Evolutionary conservation across 306 rosid species (phyloP).

Genomic region (Sindora glabra): DNA sequence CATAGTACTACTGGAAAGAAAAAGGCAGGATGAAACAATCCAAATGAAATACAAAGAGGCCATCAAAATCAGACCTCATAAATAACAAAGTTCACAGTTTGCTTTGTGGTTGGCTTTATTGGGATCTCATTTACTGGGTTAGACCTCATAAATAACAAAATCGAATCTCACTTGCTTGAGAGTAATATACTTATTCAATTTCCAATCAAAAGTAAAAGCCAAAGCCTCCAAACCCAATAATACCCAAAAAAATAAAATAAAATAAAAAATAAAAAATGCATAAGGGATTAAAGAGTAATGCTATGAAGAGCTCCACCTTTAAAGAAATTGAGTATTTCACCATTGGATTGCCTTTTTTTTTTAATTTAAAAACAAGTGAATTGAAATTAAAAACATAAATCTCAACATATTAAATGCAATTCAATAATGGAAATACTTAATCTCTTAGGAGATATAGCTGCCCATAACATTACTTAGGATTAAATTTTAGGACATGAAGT

Average conservation of each 20-base stretch:
- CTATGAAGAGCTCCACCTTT: too few relatives aligned
- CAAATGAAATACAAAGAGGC: neutral
- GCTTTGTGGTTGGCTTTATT: constrained; percentile 77
- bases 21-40: neutral
- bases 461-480: too few relatives aligned
- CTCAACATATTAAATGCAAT: too few relatives aligned
- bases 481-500: neutral
- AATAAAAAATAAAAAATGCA: too few relatives aligned
- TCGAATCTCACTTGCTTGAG: constrained; percentile 81
- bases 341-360: too few relatives aligned
- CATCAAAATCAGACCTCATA: constrained; percentile 56
- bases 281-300: too few relatives aligned
- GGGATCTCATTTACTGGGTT: constrained; percentile 57
- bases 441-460: too few relatives aligned
- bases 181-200: constrained; percentile 58
- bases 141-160: constrained; percentile 58
- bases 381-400: too few relatives aligned
- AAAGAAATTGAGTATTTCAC: too few relatives aligned
- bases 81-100: constrained; percentile 81
- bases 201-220: neutral
- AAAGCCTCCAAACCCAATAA: neutral
- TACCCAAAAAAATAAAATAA: neutral
- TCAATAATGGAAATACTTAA: too few relatives aligned
- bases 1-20: neutral
- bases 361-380: too few relatives aligned